phyloP scores from a whole-genome alignment of 2,329 filamentous ascomycete species.

The Coniochaeta pulveracea region DNA sequence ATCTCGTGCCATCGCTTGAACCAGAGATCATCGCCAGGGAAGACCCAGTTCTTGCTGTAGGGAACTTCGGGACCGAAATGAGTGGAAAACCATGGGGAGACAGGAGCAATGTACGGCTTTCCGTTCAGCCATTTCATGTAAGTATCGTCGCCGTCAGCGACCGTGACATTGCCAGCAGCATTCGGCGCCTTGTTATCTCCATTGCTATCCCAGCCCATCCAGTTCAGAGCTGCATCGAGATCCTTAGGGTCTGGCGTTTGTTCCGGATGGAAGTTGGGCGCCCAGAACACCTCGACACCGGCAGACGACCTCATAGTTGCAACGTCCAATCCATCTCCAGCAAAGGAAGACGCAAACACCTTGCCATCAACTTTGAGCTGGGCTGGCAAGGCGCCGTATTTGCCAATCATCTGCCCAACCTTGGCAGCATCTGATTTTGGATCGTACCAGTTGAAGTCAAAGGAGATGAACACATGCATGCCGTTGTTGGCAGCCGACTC shows the following conservation, averaged over 20 bases:
- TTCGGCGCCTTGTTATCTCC: constrained; percentile 37
- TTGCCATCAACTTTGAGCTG: constrained; percentile 37
- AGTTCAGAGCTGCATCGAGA: constrained; percentile 34
- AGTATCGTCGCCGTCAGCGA: constrained; percentile 23
- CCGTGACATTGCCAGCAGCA: constrained; percentile 23
- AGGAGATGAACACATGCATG: constrained; percentile 45
- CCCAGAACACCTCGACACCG: constrained; percentile 32
- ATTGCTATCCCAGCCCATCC: constrained; percentile 33
- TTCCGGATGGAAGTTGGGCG: constrained; percentile 35
- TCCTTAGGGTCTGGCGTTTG: constrained; percentile 20
- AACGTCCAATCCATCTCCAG: constrained; percentile 33
- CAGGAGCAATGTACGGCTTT: constrained; percentile 39
- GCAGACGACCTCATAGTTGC: constrained; percentile 27
- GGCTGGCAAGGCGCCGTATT: constrained; percentile 28
- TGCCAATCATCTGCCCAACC: constrained; percentile 31
- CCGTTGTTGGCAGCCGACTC: constrained; percentile 31
- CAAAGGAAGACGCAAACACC: constrained; percentile 42
- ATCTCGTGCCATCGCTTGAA: constrained; percentile 44
- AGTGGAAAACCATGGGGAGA: constrained; percentile 51
- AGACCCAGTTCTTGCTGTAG: constrained; percentile 51
- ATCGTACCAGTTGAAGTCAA: constrained; percentile 41
- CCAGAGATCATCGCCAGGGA: constrained; percentile 48
- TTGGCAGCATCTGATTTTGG: constrained; percentile 19
- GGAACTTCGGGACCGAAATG: constrained; percentile 42
- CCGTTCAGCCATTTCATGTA: constrained; percentile 22